Conservation (phyloP, 2,329 filamentous ascomycete genomes). For the Claviceps sp. region DNA sequence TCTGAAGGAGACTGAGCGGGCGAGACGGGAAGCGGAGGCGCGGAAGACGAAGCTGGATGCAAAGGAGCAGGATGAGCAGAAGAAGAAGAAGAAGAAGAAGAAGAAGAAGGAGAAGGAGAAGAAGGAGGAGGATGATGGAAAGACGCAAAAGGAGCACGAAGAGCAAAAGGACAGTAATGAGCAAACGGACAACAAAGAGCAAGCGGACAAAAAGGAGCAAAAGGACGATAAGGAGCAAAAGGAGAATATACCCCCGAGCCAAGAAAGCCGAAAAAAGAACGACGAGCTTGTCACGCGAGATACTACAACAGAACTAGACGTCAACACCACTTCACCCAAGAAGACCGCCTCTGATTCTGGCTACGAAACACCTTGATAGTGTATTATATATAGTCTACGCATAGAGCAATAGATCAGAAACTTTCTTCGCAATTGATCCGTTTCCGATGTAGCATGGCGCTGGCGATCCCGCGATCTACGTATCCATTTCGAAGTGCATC, state of each 20-base stretch:
- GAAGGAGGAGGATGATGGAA: neutral
- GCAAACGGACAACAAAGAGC: neutral
- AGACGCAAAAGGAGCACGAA: too few species aligned
- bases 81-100: neutral
- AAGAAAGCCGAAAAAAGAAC: conserved; percentile 2
- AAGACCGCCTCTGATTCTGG: conserved; percentile 22
- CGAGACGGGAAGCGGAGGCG: conserved; percentile 11
- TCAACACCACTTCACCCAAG: conserved; percentile 2
- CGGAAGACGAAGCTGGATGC: conserved; percentile 1
- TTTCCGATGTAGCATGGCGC: too few species aligned
- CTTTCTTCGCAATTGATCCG: too few species aligned
- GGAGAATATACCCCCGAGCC: neutral
- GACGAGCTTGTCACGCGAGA: neutral
- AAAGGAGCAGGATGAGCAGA: neutral
- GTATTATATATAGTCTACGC: neutral
- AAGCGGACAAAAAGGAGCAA: neutral
- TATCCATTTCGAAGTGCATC: too few species aligned
- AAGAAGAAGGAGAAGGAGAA: neutral
- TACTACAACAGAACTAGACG: neutral
- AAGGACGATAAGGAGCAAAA: neutral
- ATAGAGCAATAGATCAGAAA: neutral
- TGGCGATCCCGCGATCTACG: too few species aligned
- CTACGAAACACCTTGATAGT: conserved; percentile 16
- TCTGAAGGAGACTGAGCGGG: conserved; percentile 14
- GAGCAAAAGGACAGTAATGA: neutral